phyloP scores from a whole-genome alignment of 495 filamentous ascomycete species.

The Polyplosphaeria fusca region DNA sequence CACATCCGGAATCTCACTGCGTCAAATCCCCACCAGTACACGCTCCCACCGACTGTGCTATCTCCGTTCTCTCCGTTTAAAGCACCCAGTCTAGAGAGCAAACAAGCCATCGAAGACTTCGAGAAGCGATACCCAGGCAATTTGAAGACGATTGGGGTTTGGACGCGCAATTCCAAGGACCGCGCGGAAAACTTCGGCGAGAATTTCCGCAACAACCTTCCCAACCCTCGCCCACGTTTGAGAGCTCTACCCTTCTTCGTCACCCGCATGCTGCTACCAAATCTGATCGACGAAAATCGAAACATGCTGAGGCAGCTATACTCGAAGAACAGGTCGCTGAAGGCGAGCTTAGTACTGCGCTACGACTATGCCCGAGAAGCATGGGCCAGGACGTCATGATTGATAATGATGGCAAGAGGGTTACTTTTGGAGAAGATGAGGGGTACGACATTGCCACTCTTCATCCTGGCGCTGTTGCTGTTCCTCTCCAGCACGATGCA shows the following conservation, averaged over 20 bases:
- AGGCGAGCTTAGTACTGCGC: background rate
- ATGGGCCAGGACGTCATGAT: too few relatives aligned
- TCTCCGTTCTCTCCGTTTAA: conserved; percentile 4
- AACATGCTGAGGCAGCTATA: background rate
- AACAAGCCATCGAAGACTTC: conserved; percentile 3
- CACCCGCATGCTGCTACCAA: conserved; percentile 8
- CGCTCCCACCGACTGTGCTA: background rate
- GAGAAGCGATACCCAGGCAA: background rate
- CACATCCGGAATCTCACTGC: too few relatives aligned
- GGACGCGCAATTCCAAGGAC: background rate
- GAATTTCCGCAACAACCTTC: background rate
- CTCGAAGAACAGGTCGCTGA: too few relatives aligned
- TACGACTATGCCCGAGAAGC: too few relatives aligned
- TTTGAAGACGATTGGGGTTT: background rate
- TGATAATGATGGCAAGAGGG: too few relatives aligned
- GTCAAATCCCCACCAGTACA: background rate
- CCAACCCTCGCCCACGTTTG: background rate
- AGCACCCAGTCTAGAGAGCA: background rate
- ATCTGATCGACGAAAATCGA: conserved; percentile 12
- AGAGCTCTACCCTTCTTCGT: conserved; percentile 2
- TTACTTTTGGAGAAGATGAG: too few relatives aligned
- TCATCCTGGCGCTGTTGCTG: too few relatives aligned
- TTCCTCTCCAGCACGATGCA: too few relatives aligned
- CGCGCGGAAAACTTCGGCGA: background rate
- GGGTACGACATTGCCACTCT: too few relatives aligned